Evolutionary conservation across 1,284 basidiomycete genomes (phyloP), one percentile per base, ranked within the genome.

Genomic region (Fomitopsis pinicola): DNA sequence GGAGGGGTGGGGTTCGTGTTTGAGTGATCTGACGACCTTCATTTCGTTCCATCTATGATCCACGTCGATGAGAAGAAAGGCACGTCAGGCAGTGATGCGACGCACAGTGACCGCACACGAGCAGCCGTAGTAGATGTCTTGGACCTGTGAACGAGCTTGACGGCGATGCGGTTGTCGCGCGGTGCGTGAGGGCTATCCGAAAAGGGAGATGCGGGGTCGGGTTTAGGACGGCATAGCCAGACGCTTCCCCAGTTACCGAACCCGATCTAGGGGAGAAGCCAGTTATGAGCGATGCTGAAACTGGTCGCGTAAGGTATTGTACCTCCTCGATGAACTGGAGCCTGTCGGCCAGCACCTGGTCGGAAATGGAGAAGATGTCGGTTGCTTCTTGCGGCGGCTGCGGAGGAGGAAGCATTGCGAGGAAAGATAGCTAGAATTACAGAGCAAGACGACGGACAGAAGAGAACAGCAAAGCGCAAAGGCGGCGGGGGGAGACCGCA

Each of bases 241-340:
- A 92, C 89, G 69, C 88, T 89, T 55, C 91, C 91, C 92, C 92
- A 94, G 75, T 94, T 94, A 42, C 92, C 92, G 72, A 84, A 92
- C 28, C 91, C 91, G 76, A 92, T 89, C 88, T 93, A 52, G 3
- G 52, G n/a, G 5, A 52, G 26, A 17, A n/a, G 8, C 55, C 42
- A 42, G 60, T 55, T 42, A 58, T 22, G 58, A 58, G 38, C 26
- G 38, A 42, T 30, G 55, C 50, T 57, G 14, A 55, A 14, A 22
- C 44, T 48, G 38, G 42, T 59, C 42, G 54, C 46, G 12, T 26
- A 62, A 30, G 63, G 38, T 42, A 62, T 19, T 9, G 22, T 44
- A 88, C 90, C 81, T 92, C 91, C 76, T 89, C 81, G 59, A 91
- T 81, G 73, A 92, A 92, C 64, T 85, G 82, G 46, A 91, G 78